Conservation (phyloP, 1,284 basidiomycete genomes). For the Pseudozyma tsukubaensis region DNA sequence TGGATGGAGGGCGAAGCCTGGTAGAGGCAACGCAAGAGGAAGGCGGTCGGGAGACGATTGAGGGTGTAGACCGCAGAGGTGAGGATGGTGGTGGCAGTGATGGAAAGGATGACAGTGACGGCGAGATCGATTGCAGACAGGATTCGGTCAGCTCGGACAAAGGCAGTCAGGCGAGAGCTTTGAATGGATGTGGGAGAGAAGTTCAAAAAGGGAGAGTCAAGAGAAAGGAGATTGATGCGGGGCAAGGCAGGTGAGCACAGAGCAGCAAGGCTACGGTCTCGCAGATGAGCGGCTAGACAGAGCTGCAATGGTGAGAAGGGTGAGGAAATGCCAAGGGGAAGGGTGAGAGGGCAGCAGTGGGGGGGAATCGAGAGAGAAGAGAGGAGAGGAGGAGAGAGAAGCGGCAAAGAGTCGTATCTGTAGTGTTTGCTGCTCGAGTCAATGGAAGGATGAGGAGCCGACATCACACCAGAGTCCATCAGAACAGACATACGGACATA, state of each 20-base stretch:
- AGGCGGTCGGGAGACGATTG: background rate
- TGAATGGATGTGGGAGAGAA: conserved; percentile 15
- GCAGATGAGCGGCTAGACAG: background rate
- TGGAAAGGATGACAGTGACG: background rate
- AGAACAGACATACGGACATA: background rate
- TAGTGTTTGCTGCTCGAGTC: conserved; percentile 1
- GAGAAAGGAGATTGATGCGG: background rate
- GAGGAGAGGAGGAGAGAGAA: background rate
- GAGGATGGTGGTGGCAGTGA: background rate
- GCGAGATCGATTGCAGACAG: too few relatives aligned
- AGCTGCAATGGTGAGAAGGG: background rate
- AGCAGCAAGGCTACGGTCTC: background rate
- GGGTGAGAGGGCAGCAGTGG: conserved; percentile 2
- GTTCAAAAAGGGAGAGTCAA: conserved; percentile 14
- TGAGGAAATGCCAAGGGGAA: background rate
- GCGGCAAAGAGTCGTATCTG: background rate
- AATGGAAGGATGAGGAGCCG: background rate
- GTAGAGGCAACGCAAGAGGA: conserved; percentile 5
- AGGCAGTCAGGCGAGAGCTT: background rate
- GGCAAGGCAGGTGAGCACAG: background rate
- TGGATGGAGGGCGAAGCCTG: conserved; percentile 8
- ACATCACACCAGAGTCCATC: conserved; percentile 12
- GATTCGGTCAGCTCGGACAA: background rate
- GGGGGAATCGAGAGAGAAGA: background rate
- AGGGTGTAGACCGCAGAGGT: background rate